Base-by-base conservation (phyloP, 768 basidiomycete genomes). In the Hygrocybe coccinea region DNA sequence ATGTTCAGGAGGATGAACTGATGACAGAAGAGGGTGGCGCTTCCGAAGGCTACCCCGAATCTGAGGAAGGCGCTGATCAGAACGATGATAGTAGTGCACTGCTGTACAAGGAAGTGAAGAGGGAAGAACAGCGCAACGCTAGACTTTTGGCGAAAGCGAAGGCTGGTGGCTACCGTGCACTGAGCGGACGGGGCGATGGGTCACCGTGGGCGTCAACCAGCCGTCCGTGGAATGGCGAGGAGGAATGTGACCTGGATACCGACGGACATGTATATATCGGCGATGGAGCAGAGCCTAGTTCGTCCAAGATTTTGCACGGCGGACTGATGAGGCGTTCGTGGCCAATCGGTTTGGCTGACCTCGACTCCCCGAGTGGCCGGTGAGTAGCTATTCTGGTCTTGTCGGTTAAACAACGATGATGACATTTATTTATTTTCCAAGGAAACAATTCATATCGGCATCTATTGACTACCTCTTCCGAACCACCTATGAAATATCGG, bases 401-500 rank as follows among this genome's bases (percentile, higher is more conserved):
- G n/a, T n/a, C n/a, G n/a, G n/a, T n/a, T n/a, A n/a, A n/a, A n/a
- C n/a, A n/a, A n/a, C n/a, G n/a, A n/a, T n/a, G n/a, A n/a, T n/a
- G n/a, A n/a, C n/a, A n/a, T n/a, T n/a, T n/a, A n/a, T n/a, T n/a
- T 47, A 33, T 58, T 35, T 52, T 25, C 41, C 34, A 61, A 86
- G 85, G 59, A 74, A 79, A 63, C 71, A 75, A 49, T 89, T 89
- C 69, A 75, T 87, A 57, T 75, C 74, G 62, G 68, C 76, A 22
- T 85, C 86, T 25, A 76, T 89, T 49, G 69, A 74, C 2, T 79
- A 87, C 64, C 78, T 90, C 47, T 87, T 86, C 74, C 65, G 71
- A 48, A 82, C 84, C 46, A 87, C 88, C 22, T 87, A 87, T 68
- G 83, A 81, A 57, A 60, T 74, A 14, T 69, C 77, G 21, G 87